Percentiles rank a stretch among this genome's conserved stretches.
These are phyloP conservation scores for Allomyces macrogynus DNA, from an alignment of 192 early-diverging fungal genomes.

Conservation along the genomic window DNA sequence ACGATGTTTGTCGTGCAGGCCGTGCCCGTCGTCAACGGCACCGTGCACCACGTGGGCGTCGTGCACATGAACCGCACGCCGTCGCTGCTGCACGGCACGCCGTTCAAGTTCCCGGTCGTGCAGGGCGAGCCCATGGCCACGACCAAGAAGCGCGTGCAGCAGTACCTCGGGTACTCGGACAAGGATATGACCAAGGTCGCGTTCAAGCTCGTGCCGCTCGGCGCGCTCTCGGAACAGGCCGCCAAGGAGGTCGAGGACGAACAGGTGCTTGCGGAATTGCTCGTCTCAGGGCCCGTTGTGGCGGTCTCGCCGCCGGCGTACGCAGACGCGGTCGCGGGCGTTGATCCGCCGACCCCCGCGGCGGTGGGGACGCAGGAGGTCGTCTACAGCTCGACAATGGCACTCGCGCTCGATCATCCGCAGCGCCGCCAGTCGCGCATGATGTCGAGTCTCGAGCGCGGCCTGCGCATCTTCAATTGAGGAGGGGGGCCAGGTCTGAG, in stretches of 20 bases:
- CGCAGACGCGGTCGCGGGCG: not conserved
- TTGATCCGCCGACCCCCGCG: not conserved
- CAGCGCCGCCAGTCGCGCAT: not conserved
- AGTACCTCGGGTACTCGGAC: constrained; percentile 50
- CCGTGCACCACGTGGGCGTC: constrained; percentile 26
- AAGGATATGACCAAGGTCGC: constrained; percentile 54
- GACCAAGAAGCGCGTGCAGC: constrained; percentile 51
- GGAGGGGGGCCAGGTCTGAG: too few species aligned
- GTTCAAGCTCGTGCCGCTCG: constrained; percentile 15
- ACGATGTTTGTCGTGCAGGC: constrained; percentile 34
- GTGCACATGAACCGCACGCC: constrained; percentile 61
- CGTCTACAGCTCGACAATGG: not conserved
- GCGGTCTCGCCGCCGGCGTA: not conserved
- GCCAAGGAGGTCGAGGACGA: not conserved
- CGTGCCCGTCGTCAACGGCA: not conserved
- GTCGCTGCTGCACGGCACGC: constrained; percentile 48
- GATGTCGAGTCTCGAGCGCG: not conserved
- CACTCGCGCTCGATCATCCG: not conserved
- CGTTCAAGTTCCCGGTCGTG: constrained; percentile 55
- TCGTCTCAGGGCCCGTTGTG: not conserved
- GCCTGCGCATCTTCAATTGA: not conserved
- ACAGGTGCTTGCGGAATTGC: not conserved
- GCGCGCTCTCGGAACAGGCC: not conserved
- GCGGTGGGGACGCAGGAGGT: not conserved
- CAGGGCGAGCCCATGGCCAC: constrained; percentile 44